These are phyloP conservation scores for Fusarium nelsonii DNA, from an alignment of 2,329 filamentous ascomycete species.

Conservation along the genomic window DNA sequence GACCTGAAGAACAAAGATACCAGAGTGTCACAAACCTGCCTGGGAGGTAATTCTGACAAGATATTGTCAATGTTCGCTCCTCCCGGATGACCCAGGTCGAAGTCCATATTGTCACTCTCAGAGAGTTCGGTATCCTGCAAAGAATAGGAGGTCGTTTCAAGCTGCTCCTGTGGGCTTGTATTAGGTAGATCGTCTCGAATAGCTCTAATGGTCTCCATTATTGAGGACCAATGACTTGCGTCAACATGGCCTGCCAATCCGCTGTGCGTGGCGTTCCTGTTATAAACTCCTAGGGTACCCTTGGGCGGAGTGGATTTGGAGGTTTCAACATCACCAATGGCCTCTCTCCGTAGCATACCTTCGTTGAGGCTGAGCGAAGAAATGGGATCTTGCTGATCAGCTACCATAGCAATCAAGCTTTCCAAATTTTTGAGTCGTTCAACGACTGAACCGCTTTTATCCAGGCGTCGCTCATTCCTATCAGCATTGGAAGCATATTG, in stretches of 20 bases:
- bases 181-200: constrained; percentile 49
- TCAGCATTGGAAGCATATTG: constrained; percentile 51
- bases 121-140: rapidly evolving
- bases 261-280: rapidly evolving
- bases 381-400: background rate
- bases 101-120: background rate
- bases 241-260: constrained; percentile 45
- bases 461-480: background rate
- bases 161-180: background rate
- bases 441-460: constrained; percentile 16
- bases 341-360: rapidly evolving
- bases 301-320: background rate
- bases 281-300: rapidly evolving
- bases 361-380: background rate
- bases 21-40: constrained; percentile 48
- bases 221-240: constrained; percentile 52
- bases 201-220: constrained; percentile 53
- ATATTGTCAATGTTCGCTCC: constrained; percentile 27
- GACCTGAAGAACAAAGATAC: constrained; percentile 50
- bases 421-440: constrained; percentile 50
- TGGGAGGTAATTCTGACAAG: constrained; percentile 41
- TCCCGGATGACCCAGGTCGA: background rate
- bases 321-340: background rate
- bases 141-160: rapidly evolving
- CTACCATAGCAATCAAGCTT: constrained; percentile 42